Evolutionary conservation across 495 filamentous ascomycete species (phyloP).

Genomic region (Glarea lozoyensis): DNA sequence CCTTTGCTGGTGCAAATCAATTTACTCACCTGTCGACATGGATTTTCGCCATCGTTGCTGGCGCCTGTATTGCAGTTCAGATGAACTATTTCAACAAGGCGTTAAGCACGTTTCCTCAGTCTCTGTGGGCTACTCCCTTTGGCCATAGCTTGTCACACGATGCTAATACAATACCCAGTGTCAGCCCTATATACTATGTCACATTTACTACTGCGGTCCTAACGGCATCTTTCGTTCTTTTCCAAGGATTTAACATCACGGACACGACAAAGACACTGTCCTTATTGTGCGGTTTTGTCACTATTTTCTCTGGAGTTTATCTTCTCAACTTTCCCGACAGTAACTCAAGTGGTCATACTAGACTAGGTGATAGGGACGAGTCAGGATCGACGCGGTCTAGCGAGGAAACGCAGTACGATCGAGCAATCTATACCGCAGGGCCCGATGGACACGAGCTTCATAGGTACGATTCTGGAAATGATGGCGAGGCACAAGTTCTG

Average conservation of each 20-base stretch:
- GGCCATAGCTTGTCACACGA: neutral
- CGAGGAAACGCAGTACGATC: too few relatives aligned
- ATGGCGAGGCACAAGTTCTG: too few relatives aligned
- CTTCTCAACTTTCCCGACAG: too few relatives aligned
- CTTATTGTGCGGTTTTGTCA: constrained; percentile 82
- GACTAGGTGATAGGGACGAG: too few relatives aligned
- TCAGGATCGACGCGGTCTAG: too few relatives aligned
- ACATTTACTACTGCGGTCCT: constrained; percentile 94
- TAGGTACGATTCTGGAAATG: too few relatives aligned
- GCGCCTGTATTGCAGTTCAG: constrained; percentile 86
- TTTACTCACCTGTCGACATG: constrained; percentile 87
- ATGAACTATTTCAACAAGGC: constrained; percentile 99
- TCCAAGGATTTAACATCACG: constrained; percentile 91
- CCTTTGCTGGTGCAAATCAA: constrained; percentile 82
- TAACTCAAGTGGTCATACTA: too few relatives aligned
- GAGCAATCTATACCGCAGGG: too few relatives aligned
- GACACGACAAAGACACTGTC: constrained; percentile 86
- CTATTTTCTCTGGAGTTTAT: constrained; percentile 94
- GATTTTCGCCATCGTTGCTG: constrained; percentile 84
- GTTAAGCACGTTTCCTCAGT: constrained; percentile 89
- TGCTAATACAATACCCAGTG: constrained; percentile 39
- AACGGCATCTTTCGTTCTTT: constrained; percentile 90
- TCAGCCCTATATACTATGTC: constrained; percentile 96
- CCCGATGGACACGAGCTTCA: too few relatives aligned
- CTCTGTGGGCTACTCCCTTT: constrained; percentile 54